Evolutionary conservation across 2,329 filamentous ascomycete species (phyloP), one percentile per base, ranked within the genome.

Genomic region (Aureobasidium lini): DNA sequence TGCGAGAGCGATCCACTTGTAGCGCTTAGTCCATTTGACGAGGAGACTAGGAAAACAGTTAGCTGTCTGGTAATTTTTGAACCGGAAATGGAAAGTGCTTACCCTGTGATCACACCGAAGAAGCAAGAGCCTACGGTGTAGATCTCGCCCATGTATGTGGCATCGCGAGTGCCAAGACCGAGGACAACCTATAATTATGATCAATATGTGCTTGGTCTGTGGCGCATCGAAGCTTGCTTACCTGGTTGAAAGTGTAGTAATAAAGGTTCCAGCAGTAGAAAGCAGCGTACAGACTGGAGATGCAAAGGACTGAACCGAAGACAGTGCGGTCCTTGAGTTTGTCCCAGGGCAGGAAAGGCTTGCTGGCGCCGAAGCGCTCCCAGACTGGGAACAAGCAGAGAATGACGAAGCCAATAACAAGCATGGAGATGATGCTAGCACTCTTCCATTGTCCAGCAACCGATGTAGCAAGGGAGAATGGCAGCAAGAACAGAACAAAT

Each of bases 291-390:
- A 81, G 68, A 2, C 75, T 68, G 18, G 62, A 65, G 31, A 67
- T 64, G n/a, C 69, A 64, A 8, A 68, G 40, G 62, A 76, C 80
- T 10, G 79, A 74, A 2, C 79, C 79, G 11, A 79, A 64, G 39
- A 81, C 74, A 7, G 79, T 82, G 29, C 75, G 76, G 62, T 80
- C 74, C 13, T 72, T 71, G 64, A 84, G 72, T 56, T 84, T 70
- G 44, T 72, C 65, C 67, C 77, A 81, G 0, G 79, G 81, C 15
- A 88, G 76, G 67, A 87, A 81, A 9, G 80, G 79, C 31, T 81
- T 77, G 0, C 76, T 77, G 0, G 84, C 81, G 56, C 82, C 71
- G 56, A 75, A 84, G 32, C 70, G 78, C 67, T 88, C 85, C 75
- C 81, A 85, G 1, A 82, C 58, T 1, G 73, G 79, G 61, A 87